A percentile compares a stretch with the other conserved stretches of the same genome.
These are phyloP conservation scores for Hypericum perforatum DNA, from an alignment of 345 rosid genomes.

Conservation along the genomic window DNA sequence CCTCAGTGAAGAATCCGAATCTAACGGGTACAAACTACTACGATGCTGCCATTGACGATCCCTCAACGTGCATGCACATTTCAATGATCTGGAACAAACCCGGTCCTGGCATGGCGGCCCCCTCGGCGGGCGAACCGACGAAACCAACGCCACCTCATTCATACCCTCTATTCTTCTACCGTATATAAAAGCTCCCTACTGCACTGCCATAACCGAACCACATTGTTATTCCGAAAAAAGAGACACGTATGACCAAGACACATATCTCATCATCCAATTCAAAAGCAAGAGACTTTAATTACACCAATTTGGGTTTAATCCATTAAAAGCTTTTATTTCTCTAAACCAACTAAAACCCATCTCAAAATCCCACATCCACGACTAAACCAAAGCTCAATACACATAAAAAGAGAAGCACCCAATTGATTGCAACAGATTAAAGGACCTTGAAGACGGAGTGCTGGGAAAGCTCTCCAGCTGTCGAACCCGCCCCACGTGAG, in stretches of 20 bases:
- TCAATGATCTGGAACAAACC: slow-evolving; percentile 25
- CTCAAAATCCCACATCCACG: no score
- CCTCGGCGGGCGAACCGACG: slow-evolving; percentile 33
- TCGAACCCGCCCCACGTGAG: no score
- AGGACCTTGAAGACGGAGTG: not conserved
- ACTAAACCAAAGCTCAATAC: no score
- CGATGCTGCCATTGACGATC: slow-evolving; percentile 8
- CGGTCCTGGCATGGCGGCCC: slow-evolving; percentile 28
- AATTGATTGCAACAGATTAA: not conserved
- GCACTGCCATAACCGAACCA: no score
- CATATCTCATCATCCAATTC: no score
- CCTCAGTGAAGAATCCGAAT: slow-evolving; percentile 22
- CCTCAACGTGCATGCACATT: slow-evolving; percentile 16
- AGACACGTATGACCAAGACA: no score
- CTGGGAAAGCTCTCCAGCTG: not conserved
- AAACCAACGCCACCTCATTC: slow-evolving; percentile 49
- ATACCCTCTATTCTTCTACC: slow-evolving; percentile 45
- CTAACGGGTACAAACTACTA: slow-evolving; percentile 19
- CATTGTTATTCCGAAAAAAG: no score
- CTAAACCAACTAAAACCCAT: no score
- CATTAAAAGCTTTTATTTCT: no score
- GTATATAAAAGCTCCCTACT: slow-evolving; percentile 26
- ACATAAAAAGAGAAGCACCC: no score
- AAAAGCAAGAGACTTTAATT: no score
- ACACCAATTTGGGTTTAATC: no score